Conservation (phyloP, 768 basidiomycete genomes). For the Collybiopsis luxurians region DNA sequence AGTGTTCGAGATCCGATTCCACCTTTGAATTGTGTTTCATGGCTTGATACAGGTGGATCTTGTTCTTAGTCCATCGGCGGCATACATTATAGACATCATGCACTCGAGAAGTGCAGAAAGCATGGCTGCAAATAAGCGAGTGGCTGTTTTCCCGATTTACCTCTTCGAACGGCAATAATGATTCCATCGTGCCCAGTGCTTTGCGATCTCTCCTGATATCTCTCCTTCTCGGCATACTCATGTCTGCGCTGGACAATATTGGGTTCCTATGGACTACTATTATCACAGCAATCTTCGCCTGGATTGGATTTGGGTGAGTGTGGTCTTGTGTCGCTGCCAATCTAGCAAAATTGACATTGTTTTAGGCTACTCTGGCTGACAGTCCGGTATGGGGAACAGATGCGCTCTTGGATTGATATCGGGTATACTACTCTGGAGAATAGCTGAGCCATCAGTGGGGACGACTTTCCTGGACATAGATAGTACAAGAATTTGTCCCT, state of each 20-base stretch:
- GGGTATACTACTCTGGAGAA: conserved; percentile 6
- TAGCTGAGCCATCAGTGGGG: neutral
- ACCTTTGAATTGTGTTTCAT: neutral
- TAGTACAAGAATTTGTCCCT: no score
- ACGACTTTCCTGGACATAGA: no score
- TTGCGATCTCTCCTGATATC: conserved; percentile 12
- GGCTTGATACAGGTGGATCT: conserved; percentile 41
- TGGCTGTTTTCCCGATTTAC: neutral
- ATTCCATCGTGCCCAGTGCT: neutral
- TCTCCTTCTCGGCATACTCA: neutral
- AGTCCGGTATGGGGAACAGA: conserved; percentile 10
- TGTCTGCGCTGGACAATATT: conserved; percentile 15
- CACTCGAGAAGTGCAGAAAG: conserved; percentile 47
- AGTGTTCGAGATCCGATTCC: conserved; percentile 13
- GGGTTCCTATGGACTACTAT: conserved; percentile 14
- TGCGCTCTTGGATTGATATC: conserved; percentile 10
- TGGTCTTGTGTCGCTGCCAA: neutral
- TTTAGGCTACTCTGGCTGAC: conserved; percentile 8
- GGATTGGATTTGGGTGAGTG: conserved; percentile 16
- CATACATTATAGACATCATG: conserved; percentile 49
- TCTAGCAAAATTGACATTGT: neutral
- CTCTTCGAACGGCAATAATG: neutral
- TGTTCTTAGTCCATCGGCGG: conserved; percentile 41
- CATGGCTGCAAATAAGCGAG: conserved; percentile 41
- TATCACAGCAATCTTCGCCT: conserved; percentile 13